Evolutionary conservation across 345 rosid genomes (phyloP), one percentile per base, ranked within the genome.

Genomic region (Pistacia vera): DNA sequence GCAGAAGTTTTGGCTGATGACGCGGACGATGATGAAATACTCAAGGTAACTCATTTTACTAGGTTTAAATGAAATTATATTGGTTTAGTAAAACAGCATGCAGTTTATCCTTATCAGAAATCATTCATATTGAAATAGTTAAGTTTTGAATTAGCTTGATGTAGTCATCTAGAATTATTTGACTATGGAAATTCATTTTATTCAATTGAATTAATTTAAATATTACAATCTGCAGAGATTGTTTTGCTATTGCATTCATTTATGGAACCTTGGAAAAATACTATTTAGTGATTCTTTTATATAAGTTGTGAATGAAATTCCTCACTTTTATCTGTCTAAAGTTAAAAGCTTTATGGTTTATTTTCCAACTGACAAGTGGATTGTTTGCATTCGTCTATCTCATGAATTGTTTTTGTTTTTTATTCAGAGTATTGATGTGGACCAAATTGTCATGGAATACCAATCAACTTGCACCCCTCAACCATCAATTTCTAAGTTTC

Each of bases 401-500:
- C 25, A 25, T 20, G 36, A 52, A 52, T 16, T 52, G 5, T 14
- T 12, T 52, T 52, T 52, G 14, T 52, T 3, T 74, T 86, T 84
- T 75, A 68, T 84, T 83, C 92, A 96, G 99, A 83, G 83, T 83
- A 89, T 96, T 80, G 99, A 93, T 75, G 88, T 96, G 74, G 98
- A 96, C 83, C 98, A 90, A 83, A 93, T 96, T 78, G 82, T 89
- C 77, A 90, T 88, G 86, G 92, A 92, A 77, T 91, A 90, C 85
- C 92, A 92, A 69, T 86, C 97, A 69, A 77, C 78, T 71, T 75
- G 83, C 81, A 93, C 97, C 11, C 97, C 98, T 59, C 95, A 86
- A 80, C 86, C 97, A 69, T 78, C 97, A 57, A 69, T 79, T 75
- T 85, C 93, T 30, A 87, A 78, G 83, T 86, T 81, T 81, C 86